Conservation (phyloP, 768 basidiomycete genomes). For the Termitomyces bulborhizus region DNA sequence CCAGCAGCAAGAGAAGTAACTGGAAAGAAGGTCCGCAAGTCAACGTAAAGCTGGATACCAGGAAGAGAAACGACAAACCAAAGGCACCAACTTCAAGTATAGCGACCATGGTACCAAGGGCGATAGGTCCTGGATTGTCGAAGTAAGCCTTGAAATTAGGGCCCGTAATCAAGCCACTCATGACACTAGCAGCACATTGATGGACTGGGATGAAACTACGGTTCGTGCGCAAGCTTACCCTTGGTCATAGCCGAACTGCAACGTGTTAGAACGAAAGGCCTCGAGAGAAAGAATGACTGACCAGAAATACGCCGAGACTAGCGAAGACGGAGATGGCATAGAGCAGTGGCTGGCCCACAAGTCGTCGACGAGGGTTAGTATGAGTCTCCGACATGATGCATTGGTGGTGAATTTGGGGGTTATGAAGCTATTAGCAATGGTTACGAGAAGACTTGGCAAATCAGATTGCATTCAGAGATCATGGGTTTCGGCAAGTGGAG, state of each 20-base stretch:
- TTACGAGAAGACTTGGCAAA: neutral
- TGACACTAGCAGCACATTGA: conserved; percentile 46
- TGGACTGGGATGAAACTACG: conserved; percentile 8
- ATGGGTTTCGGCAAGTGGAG: conserved; percentile 12
- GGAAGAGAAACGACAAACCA: conserved; percentile 37
- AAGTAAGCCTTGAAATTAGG: conserved; percentile 81
- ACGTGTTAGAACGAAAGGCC: conserved; percentile 3
- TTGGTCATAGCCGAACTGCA: conserved; percentile 82
- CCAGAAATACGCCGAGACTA: conserved; percentile 81
- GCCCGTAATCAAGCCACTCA: conserved; percentile 89
- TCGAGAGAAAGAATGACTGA: conserved; percentile 30
- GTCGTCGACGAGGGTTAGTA: conserved; percentile 33
- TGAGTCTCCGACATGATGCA: conserved; percentile 48
- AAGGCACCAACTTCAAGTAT: conserved; percentile 91
- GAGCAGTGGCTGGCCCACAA: conserved; percentile 74
- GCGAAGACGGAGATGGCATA: conserved; percentile 78
- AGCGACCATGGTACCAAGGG: conserved; percentile 94
- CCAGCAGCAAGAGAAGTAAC: conserved; percentile 88
- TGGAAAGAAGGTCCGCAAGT: conserved; percentile 20
- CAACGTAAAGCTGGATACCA: neutral
- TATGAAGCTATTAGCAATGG: neutral
- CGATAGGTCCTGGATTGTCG: conserved; percentile 63
- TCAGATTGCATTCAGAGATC: neutral
- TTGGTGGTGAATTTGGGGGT: conserved; percentile 19
- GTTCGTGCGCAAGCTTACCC: conserved; percentile 40